phyloP scores from a whole-genome alignment of 2,329 filamentous ascomycete species.

The Blumeriella jaapii region DNA sequence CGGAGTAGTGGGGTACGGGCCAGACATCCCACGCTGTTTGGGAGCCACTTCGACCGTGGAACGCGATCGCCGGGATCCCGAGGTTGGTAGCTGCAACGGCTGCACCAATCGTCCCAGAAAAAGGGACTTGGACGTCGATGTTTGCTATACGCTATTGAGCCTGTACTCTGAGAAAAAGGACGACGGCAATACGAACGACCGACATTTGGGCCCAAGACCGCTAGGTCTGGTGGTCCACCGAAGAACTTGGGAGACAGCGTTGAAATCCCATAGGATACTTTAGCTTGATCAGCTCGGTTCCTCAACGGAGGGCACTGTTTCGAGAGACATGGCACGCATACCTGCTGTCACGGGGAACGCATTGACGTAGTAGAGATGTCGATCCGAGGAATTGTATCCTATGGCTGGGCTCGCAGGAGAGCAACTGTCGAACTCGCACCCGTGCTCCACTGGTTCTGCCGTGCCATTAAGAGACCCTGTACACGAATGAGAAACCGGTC shows the following conservation, averaged over 20 bases:
- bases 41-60: constrained; percentile 2
- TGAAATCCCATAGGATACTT: constrained; percentile 3
- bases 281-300: neutral
- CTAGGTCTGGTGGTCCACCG: constrained; percentile 3
- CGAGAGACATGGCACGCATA: neutral
- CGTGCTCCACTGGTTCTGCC: neutral
- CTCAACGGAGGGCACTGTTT: neutral
- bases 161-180: neutral
- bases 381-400: constrained; percentile 3
- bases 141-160: constrained; percentile 1
- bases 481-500: neutral
- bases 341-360: constrained; percentile 1
- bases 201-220: constrained; percentile 5
- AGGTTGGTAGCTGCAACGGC: constrained; percentile 3
- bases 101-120: constrained; percentile 5
- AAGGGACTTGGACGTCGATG: constrained; percentile 2
- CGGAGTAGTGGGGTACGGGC: constrained; percentile 1
- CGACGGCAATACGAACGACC: neutral
- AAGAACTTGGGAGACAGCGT: constrained; percentile 2
- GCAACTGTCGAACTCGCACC: constrained; percentile 3
- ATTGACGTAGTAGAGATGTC: constrained; percentile 4
- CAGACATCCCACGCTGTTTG: constrained; percentile 2
- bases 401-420: constrained; percentile 1
- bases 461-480: constrained; percentile 3
- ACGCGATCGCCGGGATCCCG: constrained; percentile 4